These are phyloP conservation scores for Prunus mume DNA, from an alignment of 306 rosid genomes.

Conservation along the genomic window DNA sequence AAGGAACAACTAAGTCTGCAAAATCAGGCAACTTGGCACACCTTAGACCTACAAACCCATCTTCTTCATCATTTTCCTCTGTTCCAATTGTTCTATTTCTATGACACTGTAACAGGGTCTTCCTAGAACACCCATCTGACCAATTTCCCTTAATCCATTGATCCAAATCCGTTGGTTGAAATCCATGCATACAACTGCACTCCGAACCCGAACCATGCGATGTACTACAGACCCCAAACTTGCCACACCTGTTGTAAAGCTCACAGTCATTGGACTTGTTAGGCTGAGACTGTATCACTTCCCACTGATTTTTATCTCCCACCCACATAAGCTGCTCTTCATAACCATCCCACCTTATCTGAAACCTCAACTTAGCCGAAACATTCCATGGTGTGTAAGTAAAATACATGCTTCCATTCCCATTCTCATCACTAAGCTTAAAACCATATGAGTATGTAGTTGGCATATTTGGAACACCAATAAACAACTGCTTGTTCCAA, in stretches of 20 bases:
- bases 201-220: neutral
- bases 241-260: slow-evolving; percentile 66
- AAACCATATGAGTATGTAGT: slow-evolving; percentile 46
- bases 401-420: slow-evolving; percentile 24
- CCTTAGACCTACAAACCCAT: slow-evolving; percentile 40
- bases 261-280: slow-evolving; percentile 42
- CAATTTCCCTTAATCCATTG: slow-evolving; percentile 40
- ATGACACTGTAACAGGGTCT: slow-evolving; percentile 38
- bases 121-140: slow-evolving; percentile 68
- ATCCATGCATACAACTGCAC: slow-evolving; percentile 64
- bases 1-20: slow-evolving; percentile 15
- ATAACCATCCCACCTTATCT: slow-evolving; percentile 53
- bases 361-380: slow-evolving; percentile 49
- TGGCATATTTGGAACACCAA: slow-evolving; percentile 46
- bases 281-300: slow-evolving; percentile 37
- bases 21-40: slow-evolving; percentile 72
- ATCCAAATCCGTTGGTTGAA: slow-evolving; percentile 28
- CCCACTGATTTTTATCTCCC: slow-evolving; percentile 39
- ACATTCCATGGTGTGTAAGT: slow-evolving; percentile 18
- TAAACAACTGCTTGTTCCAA: slow-evolving; percentile 58
- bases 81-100: slow-evolving; percentile 20
- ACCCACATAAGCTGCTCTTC: slow-evolving; percentile 53
- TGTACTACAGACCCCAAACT: slow-evolving; percentile 51
- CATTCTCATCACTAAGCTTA: slow-evolving; percentile 13
- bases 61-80: slow-evolving; percentile 33